Conservation (phyloP, 2,329 filamentous ascomycete genomes). For the Alternaria incomplexa region DNA sequence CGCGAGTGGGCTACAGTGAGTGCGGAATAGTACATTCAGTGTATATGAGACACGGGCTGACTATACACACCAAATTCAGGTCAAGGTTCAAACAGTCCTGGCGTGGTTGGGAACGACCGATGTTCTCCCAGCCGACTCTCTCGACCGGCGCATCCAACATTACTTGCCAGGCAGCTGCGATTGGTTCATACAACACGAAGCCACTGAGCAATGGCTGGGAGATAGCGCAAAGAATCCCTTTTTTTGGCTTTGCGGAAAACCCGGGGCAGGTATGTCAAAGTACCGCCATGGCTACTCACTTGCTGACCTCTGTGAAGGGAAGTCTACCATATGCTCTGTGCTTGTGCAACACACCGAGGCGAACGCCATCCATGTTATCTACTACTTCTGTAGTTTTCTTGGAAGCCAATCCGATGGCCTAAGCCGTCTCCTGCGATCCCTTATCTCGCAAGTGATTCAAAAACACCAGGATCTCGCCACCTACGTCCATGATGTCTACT, state of each 20-base stretch:
- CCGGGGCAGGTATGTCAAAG: neutral
- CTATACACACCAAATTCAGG: rapidly evolving
- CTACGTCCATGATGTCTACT: neutral
- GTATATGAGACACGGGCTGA: neutral
- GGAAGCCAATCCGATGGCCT: neutral
- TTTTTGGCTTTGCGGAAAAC: neutral
- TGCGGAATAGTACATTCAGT: rapidly evolving
- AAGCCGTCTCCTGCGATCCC: neutral
- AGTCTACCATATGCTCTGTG: neutral
- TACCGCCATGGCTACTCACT: too few species aligned
- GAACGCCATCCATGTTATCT: rapidly evolving
- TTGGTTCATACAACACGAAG: neutral
- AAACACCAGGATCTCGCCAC: neutral
- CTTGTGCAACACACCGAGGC: neutral
- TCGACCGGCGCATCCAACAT: neutral
- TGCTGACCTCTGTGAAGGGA: neutral
- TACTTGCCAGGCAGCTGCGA: neutral
- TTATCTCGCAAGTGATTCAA: neutral
- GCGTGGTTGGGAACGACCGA: neutral
- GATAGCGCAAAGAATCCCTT: neutral
- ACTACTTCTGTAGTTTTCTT: neutral
- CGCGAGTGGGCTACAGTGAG: neutral
- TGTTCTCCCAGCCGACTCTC: neutral
- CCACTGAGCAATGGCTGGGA: neutral
- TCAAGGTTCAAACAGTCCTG: neutral